Evolutionary conservation across 495 filamentous ascomycete species (phyloP).

Genomic region (Penicillium bialowiezense): DNA sequence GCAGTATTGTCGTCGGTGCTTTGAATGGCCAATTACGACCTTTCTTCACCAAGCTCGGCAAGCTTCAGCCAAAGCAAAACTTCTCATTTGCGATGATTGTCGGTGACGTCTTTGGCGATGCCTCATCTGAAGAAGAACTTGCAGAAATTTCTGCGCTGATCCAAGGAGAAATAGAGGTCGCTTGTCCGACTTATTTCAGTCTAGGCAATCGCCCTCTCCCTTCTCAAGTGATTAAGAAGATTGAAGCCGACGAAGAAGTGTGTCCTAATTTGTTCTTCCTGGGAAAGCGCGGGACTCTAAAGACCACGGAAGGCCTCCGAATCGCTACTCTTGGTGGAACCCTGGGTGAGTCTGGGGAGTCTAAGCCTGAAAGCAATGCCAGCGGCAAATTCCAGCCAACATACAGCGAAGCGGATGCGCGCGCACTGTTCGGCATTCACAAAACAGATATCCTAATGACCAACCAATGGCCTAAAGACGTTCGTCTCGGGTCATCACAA

Average conservation of each 20-base stretch:
- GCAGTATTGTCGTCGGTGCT: conserved; percentile 76
- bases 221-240: conserved; percentile 59
- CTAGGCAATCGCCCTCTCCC: conserved; percentile 70
- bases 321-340: conserved; percentile 78
- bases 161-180: conserved; percentile 64
- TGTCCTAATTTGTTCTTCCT: conserved; percentile 86
- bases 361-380: conserved; percentile 24
- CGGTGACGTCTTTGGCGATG: conserved; percentile 72
- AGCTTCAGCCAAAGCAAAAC: conserved; percentile 76
- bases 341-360: conserved; percentile 8
- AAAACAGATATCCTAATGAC: conserved; percentile 83
- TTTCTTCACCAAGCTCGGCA: conserved; percentile 73
- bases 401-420: conserved; percentile 75
- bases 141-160: conserved; percentile 63
- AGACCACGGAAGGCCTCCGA: conserved; percentile 84
- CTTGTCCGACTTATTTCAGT: conserved; percentile 84
- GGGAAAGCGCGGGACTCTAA: conserved; percentile 77
- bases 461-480: conserved; percentile 72
- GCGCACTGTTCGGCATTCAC: conserved; percentile 67
- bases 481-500: conserved; percentile 61
- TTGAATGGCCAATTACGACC: conserved; percentile 69
- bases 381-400: conserved; percentile 25
- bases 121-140: conserved; percentile 47
- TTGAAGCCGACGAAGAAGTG: conserved; percentile 76
- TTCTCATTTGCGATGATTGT: conserved; percentile 81